Base-by-base conservation (phyloP, 495 filamentous ascomycete genomes). In the Talaromyces adpressus region DNA sequence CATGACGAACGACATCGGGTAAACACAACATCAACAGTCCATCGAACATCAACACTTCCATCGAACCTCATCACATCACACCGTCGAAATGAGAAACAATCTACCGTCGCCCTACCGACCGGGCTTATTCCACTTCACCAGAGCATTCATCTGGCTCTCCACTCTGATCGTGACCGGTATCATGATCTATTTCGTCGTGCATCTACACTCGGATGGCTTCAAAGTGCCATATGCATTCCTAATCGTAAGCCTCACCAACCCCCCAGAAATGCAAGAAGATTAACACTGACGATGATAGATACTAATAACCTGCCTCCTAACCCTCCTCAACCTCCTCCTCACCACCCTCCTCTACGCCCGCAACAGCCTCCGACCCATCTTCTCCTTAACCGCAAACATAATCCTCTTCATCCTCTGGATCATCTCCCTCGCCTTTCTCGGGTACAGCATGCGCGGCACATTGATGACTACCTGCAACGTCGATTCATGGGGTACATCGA, bases 211-310 rank as follows among this genome's bases (percentile, higher is more conserved):
- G 39, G 82, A 83, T 62, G 72, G 78, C 36, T 84, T 78, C 68
- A 75, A 76, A 58, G 72, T 86, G 4, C 87, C 87, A 12, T 89
- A 83, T 79, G 85, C 86, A 25, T 89, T 89, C 67, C 74, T 89
- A 20, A 71, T 88, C 59, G 86, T 89, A 79, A 63, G 81, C 64
- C 45, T 51, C 32, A 23, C 36, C 14, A 32, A 62, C 45, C 22
- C 27, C 27, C 27, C 3, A 27, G 3, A 27, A 27, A 27, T 27
- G 27, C 27, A 27, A 27, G 27, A 27, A 27, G 3, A 22, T 57
- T 39, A 61, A 67, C 47, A 11, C n/a, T 62, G 52, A 63, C 22
- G 29, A 30, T n/a, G 18, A 49, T 29, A 88, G 87, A 81, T 88
- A 51, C 71, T 87, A 25, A 65, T 82, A 20, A 72, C 85, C 32